Conservation (phyloP, 345 rosid species). For the Sisymbrium altissimum region DNA sequence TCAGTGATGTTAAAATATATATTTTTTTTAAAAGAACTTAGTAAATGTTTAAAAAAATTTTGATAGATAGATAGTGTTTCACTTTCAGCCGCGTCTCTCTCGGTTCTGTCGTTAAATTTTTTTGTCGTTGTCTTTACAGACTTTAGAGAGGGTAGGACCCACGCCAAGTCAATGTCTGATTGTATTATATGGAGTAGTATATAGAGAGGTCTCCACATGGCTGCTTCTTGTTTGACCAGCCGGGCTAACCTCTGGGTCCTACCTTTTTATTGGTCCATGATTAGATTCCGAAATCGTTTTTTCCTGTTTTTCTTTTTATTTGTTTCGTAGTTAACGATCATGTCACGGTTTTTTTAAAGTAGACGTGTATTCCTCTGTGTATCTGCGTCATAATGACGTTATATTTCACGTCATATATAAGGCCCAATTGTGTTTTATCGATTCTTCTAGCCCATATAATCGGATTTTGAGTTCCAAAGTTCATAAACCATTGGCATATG, state of each 20-base stretch:
- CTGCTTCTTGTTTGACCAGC: conserved; percentile 29
- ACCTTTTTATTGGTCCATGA: conserved; percentile 21
- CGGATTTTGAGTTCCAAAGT: too few species aligned
- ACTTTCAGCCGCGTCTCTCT: conserved; percentile 33
- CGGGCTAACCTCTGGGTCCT: conserved; percentile 2
- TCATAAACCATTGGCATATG: too few species aligned
- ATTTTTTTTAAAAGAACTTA: too few species aligned
- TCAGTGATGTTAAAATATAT: neutral
- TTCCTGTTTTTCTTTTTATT: neutral
- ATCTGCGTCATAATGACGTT: conserved; percentile 22
- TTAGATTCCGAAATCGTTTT: conserved; percentile 26
- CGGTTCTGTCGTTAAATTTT: conserved; percentile 21
- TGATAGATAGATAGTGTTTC: conserved; percentile 25
- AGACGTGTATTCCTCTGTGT: conserved; percentile 14
- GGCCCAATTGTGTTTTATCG: neutral
- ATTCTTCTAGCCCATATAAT: neutral
- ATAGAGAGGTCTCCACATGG: conserved; percentile 31
- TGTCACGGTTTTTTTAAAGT: neutral
- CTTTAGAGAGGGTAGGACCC: conserved; percentile 30
- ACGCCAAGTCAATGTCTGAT: conserved; percentile 21
- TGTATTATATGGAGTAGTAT: neutral
- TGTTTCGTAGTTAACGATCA: neutral
- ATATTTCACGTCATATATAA: neutral
- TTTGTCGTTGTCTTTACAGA: conserved; percentile 28
- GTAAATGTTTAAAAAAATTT: too few species aligned